Evolutionary conservation across 1,284 basidiomycete genomes (phyloP).

Genomic region (Rhodotorula glutinis): DNA sequence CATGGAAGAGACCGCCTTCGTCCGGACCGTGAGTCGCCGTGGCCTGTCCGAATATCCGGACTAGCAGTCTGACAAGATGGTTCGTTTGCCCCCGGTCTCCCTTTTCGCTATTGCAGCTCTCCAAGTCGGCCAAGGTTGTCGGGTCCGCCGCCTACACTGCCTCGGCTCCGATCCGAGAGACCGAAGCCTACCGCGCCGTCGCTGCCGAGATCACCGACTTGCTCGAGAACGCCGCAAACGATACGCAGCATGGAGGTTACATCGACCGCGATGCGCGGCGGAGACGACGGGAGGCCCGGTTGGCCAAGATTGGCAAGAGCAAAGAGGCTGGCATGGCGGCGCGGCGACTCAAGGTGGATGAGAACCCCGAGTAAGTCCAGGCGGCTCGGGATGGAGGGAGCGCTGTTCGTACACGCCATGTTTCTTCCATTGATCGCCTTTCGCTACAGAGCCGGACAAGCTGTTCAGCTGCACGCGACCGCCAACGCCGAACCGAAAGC

Average conservation of each 20-base stretch:
- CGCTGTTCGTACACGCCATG: no score
- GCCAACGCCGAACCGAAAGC: constrained; percentile 70
- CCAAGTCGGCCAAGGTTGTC: constrained; percentile 27
- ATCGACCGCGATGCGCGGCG: constrained; percentile 85
- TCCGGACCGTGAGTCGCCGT: constrained; percentile 64
- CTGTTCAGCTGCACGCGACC: constrained; percentile 77
- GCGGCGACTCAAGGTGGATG: constrained; percentile 56
- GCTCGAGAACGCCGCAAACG: constrained; percentile 86
- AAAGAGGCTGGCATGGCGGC: constrained; percentile 51
- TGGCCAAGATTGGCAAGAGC: constrained; percentile 75
- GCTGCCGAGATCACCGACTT: constrained; percentile 86
- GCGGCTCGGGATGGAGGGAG: neutral
- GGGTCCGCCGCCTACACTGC: constrained; percentile 57
- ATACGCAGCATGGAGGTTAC: constrained; percentile 82
- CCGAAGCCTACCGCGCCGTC: constrained; percentile 87
- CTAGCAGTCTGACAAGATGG: neutral
- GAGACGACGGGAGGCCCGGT: constrained; percentile 66
- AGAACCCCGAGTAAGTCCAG: constrained; percentile 69
- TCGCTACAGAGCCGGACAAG: constrained; percentile 74
- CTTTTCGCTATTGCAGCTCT: neutral
- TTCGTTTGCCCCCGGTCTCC: neutral
- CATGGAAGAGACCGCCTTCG: constrained; percentile 91
- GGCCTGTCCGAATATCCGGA: no score
- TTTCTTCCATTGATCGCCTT: no score
- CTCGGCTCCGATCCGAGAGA: constrained; percentile 91